phyloP scores from a whole-genome alignment of 75 land plant genomes.

The Cryptomeria japonica region DNA sequence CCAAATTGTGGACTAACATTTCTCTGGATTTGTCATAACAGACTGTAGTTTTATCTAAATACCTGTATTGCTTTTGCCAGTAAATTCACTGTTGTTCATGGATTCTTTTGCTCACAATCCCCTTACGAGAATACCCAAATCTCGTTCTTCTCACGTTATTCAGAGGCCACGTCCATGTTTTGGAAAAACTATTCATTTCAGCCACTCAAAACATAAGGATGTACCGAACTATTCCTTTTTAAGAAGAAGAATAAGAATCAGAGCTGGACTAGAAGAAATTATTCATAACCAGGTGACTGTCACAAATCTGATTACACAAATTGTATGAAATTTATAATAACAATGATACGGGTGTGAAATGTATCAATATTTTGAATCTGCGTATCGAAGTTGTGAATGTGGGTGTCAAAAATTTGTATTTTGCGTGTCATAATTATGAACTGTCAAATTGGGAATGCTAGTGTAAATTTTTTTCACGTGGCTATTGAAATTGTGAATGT shows the following conservation, averaged over 20 bases:
- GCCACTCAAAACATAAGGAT: not conserved
- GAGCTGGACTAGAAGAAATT: not conserved
- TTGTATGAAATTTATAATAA: too few relatives aligned
- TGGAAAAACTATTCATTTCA: not conserved
- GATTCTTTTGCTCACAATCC: not conserved
- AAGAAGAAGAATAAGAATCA: not conserved
- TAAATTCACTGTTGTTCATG: not conserved
- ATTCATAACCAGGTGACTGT: not conserved
- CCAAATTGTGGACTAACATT: too few relatives aligned
- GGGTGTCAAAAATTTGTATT: not conserved
- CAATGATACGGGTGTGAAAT: too few relatives aligned
- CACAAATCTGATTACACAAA: not conserved
- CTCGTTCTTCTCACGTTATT: not conserved
- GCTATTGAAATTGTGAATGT: not conserved
- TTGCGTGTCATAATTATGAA: too few relatives aligned
- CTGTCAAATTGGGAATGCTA: too few relatives aligned
- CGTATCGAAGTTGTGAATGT: not conserved
- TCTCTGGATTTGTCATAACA: too few relatives aligned
- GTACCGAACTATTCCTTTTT: not conserved
- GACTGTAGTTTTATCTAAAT: not conserved
- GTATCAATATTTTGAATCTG: too few relatives aligned
- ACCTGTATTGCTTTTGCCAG: not conserved
- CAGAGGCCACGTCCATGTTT: not conserved
- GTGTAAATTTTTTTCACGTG: not conserved
- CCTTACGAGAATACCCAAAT: not conserved